Conservation (phyloP, 2,329 filamentous ascomycete species). For the Ophiocordyceps polyrhachis-furcata region DNA sequence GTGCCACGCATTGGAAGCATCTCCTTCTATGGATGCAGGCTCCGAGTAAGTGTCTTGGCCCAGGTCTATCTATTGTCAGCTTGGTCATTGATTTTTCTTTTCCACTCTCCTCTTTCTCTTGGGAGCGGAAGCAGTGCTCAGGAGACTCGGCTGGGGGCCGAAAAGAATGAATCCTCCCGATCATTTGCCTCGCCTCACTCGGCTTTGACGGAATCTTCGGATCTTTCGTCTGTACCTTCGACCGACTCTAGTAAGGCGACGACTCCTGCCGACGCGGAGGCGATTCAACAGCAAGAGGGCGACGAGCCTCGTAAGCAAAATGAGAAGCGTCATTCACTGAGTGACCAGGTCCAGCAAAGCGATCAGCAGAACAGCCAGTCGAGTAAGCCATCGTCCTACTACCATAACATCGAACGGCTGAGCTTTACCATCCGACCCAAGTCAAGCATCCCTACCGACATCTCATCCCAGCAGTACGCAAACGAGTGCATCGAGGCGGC, state of each 20-base stretch:
- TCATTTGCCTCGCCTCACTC: slow-evolving; percentile 36
- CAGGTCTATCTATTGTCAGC: too few species aligned
- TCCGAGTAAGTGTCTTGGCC: slow-evolving; percentile 8
- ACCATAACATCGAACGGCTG: slow-evolving; percentile 15
- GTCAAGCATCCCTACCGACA: slow-evolving; percentile 63
- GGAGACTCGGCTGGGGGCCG: slow-evolving; percentile 4
- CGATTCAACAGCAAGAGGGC: slow-evolving; percentile 6
- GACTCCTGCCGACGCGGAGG: slow-evolving; percentile 31
- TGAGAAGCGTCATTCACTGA: neutral
- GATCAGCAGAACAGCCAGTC: neutral
- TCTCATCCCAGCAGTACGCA: slow-evolving; percentile 65
- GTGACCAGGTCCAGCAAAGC: neutral
- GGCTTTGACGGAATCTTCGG: slow-evolving; percentile 33
- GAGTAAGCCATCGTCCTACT: slow-evolving; percentile 9
- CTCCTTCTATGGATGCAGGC: slow-evolving; percentile 6
- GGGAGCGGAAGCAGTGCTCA: slow-evolving; percentile 3
- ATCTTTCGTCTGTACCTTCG: slow-evolving; percentile 33
- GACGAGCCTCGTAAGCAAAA: slow-evolving; percentile 2
- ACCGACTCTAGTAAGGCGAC: slow-evolving; percentile 44
- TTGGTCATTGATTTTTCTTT: neutral
- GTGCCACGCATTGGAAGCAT: slow-evolving; percentile 8
- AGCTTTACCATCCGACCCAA: slow-evolving; percentile 48
- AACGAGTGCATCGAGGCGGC: slow-evolving; percentile 79
- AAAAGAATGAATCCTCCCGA: slow-evolving; percentile 10
- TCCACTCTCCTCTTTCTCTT: neutral